Percentiles rank a stretch among this genome's conserved stretches.
Conservation (phyloP, 495 filamentous ascomycete genomes). For the Aspergillus conjunctus region DNA sequence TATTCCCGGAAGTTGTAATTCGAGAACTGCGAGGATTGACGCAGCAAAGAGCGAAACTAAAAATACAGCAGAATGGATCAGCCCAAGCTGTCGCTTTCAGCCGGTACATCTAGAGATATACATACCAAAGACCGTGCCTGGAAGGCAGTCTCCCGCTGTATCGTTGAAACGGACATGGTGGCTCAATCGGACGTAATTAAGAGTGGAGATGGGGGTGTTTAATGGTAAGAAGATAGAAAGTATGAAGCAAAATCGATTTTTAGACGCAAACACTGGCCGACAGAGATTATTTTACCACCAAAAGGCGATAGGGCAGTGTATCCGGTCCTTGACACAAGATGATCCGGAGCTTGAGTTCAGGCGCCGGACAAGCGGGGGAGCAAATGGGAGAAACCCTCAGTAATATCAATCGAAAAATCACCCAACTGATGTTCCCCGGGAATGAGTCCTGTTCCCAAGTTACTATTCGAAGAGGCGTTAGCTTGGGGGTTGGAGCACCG, state of each 20-base stretch:
- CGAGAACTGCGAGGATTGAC: constrained; percentile 83
- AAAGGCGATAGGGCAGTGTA: background rate
- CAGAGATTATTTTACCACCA: background rate
- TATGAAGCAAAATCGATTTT: constrained; percentile 1
- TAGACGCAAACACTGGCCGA: background rate
- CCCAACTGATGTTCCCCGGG: background rate
- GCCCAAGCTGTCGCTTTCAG: background rate
- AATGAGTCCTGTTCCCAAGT: background rate
- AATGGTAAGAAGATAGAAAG: constrained; percentile 9
- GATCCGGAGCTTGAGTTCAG: background rate
- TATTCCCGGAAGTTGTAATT: constrained; percentile 98
- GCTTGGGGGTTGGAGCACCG: constrained; percentile 7
- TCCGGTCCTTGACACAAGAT: background rate
- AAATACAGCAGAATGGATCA: background rate
- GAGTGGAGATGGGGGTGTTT: constrained; percentile 39
- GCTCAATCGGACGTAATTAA: constrained; percentile 13
- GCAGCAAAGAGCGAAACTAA: constrained; percentile 90
- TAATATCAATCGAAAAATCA: no score
- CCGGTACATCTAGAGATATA: constrained; percentile 10
- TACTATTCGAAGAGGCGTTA: constrained; percentile 12
- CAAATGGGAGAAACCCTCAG: background rate
- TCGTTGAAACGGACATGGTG: constrained; percentile 53
- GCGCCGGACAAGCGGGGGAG: background rate
- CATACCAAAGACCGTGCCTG: constrained; percentile 73
- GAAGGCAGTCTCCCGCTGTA: constrained; percentile 65